Conservation (phyloP, 2,329 filamentous ascomycete species). For the Trematosphaeria pertusa region DNA sequence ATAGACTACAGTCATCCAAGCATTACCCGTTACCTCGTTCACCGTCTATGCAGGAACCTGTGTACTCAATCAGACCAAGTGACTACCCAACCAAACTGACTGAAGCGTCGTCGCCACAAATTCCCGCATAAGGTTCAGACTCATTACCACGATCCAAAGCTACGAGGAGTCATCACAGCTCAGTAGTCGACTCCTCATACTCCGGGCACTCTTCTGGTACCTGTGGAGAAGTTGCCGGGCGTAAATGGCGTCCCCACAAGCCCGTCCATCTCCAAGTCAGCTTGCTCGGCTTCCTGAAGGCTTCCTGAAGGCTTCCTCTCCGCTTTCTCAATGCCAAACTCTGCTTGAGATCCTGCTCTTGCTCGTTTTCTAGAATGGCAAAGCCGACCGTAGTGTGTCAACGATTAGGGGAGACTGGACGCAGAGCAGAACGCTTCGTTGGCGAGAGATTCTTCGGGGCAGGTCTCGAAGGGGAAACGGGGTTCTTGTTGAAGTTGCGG, state of each 20-base stretch:
- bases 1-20: no score
- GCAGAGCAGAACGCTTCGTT: slow-evolving; percentile 35
- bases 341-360: slow-evolving; percentile 9
- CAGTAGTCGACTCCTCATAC: slow-evolving; percentile 31
- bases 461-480: slow-evolving; percentile 15
- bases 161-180: slow-evolving; percentile 20
- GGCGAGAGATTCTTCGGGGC: slow-evolving; percentile 25
- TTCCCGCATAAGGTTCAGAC: not conserved
- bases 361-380: slow-evolving; percentile 22
- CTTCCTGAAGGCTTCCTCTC: slow-evolving; percentile 30
- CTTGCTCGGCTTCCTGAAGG: slow-evolving; percentile 23
- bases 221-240: slow-evolving; percentile 29
- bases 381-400: slow-evolving; percentile 39
- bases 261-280: slow-evolving; percentile 48
- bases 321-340: slow-evolving; percentile 14
- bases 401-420: slow-evolving; percentile 43
- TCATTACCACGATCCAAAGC: not conserved
- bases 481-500: slow-evolving; percentile 32
- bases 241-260: slow-evolving; percentile 50
- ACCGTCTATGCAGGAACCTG: no score
- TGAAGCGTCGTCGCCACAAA: not conserved
- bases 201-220: slow-evolving; percentile 29
- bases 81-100: no score
- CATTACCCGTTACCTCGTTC: no score
- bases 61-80: no score